These are phyloP conservation scores for Epicoccum sorghinum DNA, from an alignment of 2,329 filamentous ascomycete genomes.

Conservation along the genomic window DNA sequence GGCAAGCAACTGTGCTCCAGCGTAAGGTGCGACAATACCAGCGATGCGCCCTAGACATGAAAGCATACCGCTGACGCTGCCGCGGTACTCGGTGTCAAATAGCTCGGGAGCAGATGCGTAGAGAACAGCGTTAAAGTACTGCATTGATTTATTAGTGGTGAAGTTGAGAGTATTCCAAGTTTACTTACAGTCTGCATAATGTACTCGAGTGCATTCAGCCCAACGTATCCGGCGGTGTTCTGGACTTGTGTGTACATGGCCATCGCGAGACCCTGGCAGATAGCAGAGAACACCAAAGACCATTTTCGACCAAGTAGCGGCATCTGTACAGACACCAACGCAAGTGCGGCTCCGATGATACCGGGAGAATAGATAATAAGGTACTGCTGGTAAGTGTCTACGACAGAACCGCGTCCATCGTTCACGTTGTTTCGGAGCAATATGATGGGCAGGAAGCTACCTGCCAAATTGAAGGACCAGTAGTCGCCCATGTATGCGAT, in stretches of 20 bases:
- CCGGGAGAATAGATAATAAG: slow-evolving; percentile 39
- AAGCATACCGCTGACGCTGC: slow-evolving; percentile 39
- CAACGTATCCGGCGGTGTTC: slow-evolving; percentile 34
- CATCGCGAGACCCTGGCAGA: slow-evolving; percentile 37
- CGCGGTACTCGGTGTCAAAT: slow-evolving; percentile 38
- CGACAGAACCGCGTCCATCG: slow-evolving; percentile 27
- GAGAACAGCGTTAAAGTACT: slow-evolving; percentile 41
- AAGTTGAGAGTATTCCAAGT: too few species aligned
- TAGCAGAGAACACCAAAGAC: slow-evolving; percentile 36
- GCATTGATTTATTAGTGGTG: not conserved
- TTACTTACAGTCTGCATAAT: slow-evolving; percentile 40
- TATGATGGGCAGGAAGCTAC: slow-evolving; percentile 35
- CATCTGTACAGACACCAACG: slow-evolving; percentile 33
- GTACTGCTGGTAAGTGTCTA: slow-evolving; percentile 38
- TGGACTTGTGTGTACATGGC: slow-evolving; percentile 40
- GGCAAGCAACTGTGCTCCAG: slow-evolving; percentile 31
- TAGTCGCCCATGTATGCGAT: slow-evolving; percentile 42
- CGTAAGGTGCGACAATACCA: slow-evolving; percentile 38
- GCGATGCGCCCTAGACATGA: slow-evolving; percentile 36
- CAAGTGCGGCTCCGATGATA: slow-evolving; percentile 33
- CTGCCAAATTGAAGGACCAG: slow-evolving; percentile 41
- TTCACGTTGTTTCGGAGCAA: slow-evolving; percentile 38
- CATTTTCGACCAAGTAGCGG: slow-evolving; percentile 38
- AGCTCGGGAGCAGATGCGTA: slow-evolving; percentile 39
- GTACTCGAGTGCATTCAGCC: slow-evolving; percentile 38